These are phyloP conservation scores for Quaeritorhiza haematococci DNA, from an alignment of 371 early-diverging fungal species.

Conservation along the genomic window DNA sequence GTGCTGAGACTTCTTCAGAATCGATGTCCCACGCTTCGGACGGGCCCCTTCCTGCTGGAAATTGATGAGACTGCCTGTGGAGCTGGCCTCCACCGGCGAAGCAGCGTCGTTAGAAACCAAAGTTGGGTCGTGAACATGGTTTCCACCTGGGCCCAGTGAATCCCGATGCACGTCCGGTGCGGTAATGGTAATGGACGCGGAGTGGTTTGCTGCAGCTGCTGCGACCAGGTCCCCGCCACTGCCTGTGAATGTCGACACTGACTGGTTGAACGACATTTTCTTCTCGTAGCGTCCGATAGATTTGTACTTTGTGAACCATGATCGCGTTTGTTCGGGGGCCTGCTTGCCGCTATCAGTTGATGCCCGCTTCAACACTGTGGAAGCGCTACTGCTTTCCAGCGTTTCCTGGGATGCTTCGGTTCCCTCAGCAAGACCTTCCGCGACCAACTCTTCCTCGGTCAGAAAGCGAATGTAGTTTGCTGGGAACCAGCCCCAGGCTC, in stretches of 20 bases:
- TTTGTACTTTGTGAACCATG: constrained; percentile 16
- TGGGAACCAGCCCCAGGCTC: constrained; percentile 40
- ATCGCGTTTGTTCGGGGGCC: constrained; percentile 4
- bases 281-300: constrained; percentile 14
- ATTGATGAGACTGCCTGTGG: too few species aligned
- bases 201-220: neutral
- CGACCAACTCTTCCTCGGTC: constrained; percentile 24
- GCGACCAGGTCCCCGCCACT: neutral
- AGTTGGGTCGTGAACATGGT: too few species aligned
- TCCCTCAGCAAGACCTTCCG: constrained; percentile 8
- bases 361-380: neutral
- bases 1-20: too few species aligned
- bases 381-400: neutral
- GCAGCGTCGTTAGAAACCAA: too few species aligned
- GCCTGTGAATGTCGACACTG: neutral
- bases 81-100: too few species aligned
- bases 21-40: too few species aligned
- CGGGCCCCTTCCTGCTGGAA: too few species aligned
- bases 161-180: neutral
- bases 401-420: neutral
- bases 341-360: neutral
- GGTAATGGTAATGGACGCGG: neutral
- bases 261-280: neutral
- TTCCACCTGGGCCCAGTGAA: too few species aligned
- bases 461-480: constrained; percentile 26